These are phyloP conservation scores for Tetrahymena malaccensis DNA, from an alignment of 73 alveolate species.

Conservation along the genomic window DNA sequence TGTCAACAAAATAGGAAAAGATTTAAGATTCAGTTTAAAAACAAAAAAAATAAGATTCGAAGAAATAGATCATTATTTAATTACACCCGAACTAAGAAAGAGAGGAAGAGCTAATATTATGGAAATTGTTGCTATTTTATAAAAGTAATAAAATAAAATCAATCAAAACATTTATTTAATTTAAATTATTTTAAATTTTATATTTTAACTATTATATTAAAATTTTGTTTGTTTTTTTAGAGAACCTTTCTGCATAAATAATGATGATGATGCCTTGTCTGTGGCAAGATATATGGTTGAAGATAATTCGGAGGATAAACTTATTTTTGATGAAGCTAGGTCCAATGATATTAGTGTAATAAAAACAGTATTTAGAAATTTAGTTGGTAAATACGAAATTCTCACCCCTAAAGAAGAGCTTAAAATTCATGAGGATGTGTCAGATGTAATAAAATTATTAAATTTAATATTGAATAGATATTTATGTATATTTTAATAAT, in stretches of 20 bases:
- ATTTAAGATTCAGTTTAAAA: neutral
- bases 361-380: neutral
- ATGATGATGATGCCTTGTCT: neutral
- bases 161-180: no score
- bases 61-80: neutral
- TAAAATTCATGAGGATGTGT: neutral
- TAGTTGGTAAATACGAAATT: neutral
- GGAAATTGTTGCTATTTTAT: neutral
- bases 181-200: no score
- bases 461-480: neutral
- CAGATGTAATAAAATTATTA: neutral
- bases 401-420: neutral
- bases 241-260: neutral
- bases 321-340: neutral
- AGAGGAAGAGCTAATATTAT: neutral
- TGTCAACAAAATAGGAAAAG: neutral
- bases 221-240: neutral
- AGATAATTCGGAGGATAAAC: neutral
- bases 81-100: neutral
- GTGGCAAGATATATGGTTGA: neutral
- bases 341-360: neutral
- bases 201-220: no score
- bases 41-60: neutral
- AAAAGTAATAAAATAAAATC: neutral
- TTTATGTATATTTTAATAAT: neutral